These are phyloP conservation scores for Saccharomycopsis sp. DNA, from an alignment of 805 yeast species.

Conservation along the genomic window DNA sequence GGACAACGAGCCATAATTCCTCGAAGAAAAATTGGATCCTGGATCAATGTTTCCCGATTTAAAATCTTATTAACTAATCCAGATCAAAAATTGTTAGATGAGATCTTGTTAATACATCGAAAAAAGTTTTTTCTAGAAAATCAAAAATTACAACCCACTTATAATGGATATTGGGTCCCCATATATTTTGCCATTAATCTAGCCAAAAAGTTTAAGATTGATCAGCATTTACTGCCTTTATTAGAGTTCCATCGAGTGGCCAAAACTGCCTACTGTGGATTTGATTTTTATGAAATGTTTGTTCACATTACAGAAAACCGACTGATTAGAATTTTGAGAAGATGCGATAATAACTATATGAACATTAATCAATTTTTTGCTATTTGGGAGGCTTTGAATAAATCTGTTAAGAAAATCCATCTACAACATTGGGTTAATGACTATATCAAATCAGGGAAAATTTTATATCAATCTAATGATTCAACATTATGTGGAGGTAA, in stretches of 20 bases:
- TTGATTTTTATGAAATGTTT: constrained; percentile 22
- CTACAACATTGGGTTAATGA: too few species aligned
- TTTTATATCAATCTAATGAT: constrained; percentile 19
- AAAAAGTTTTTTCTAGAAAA: constrained; percentile 1
- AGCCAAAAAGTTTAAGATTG: constrained; percentile 18
- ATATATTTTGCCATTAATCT: constrained; percentile 20
- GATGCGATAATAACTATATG: constrained; percentile 14
- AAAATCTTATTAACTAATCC: constrained; percentile 7
- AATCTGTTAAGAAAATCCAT: neutral
- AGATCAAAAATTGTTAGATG: constrained; percentile 2
- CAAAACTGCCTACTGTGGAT: constrained; percentile 20
- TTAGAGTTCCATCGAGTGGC: constrained; percentile 21
- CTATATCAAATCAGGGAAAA: too few species aligned
- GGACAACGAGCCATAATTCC: constrained; percentile 13
- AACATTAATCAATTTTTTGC: constrained; percentile 22
- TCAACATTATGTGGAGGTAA: constrained; percentile 23
- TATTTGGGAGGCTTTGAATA: constrained; percentile 17
- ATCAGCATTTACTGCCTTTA: constrained; percentile 18
- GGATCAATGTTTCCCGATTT: constrained; percentile 20
- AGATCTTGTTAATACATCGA: too few species aligned
- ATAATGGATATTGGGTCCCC: constrained; percentile 21
- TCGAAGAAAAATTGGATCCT: constrained; percentile 20
- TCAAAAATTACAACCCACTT: constrained; percentile 1
- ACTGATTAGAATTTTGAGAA: constrained; percentile 22
- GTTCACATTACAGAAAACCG: constrained; percentile 2